These are phyloP conservation scores for Vitis riparia DNA, from an alignment of 164 flowering plant genomes.

Conservation along the genomic window DNA sequence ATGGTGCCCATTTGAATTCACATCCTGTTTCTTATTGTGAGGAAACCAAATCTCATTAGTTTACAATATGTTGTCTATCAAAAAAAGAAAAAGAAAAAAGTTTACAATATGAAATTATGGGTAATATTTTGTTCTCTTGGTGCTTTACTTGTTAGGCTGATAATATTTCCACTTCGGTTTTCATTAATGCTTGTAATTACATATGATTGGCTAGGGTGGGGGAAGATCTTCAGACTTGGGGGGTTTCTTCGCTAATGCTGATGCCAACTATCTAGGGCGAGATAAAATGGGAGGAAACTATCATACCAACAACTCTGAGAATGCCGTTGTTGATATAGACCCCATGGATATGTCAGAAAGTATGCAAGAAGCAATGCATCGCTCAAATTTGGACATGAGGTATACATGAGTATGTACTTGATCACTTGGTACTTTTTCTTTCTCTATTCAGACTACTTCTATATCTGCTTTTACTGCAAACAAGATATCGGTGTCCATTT, in stretches of 20 bases:
- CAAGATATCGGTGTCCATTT: not conserved
- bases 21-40: no score
- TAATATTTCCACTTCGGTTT: not conserved
- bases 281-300: constrained; percentile 44
- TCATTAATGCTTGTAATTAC: constrained; percentile 2
- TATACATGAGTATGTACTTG: constrained; percentile 43
- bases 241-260: constrained; percentile 68
- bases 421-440: not conserved
- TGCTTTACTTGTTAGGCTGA: not conserved
- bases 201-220: constrained; percentile 47
- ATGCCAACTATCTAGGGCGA: constrained; percentile 57
- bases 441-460: not conserved
- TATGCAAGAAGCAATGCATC: constrained; percentile 97
- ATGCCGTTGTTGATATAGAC: constrained; percentile 49
- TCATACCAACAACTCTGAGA: constrained; percentile 25
- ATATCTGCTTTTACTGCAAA: not conserved
- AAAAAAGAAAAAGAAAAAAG: no score
- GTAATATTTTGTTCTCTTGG: no score
- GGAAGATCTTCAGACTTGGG: constrained; percentile 64
- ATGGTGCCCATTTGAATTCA: no score
- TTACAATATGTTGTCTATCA: no score
- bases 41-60: no score
- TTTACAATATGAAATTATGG: no score
- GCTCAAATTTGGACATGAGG: constrained; percentile 96
- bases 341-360: constrained; percentile 91